Conservation (phyloP, 768 basidiomycete species). For the Infundibulicybe gibba region DNA sequence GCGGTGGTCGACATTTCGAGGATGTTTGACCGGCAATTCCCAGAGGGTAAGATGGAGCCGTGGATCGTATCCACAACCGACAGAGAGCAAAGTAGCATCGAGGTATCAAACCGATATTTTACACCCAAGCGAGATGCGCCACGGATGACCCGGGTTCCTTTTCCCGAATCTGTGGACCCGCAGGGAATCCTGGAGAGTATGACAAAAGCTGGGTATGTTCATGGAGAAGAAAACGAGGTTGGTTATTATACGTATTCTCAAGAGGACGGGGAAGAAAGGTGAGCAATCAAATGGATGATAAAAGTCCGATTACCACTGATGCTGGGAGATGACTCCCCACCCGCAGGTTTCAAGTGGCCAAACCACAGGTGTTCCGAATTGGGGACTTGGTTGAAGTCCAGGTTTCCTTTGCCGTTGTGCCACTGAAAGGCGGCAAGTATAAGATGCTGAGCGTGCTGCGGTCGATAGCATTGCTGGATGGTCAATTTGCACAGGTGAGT, state of each 20-base stretch:
- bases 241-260: neutral
- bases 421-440: conserved; percentile 5
- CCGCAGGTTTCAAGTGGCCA: conserved; percentile 2
- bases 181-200: neutral
- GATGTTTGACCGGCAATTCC: neutral
- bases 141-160: neutral
- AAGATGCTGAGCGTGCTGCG: conserved; percentile 8
- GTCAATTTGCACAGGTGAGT: conserved; percentile 11
- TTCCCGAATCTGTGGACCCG: neutral
- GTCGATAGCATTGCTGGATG: conserved; percentile 8
- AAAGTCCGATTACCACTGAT: too few relatives aligned
- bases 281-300: too few relatives aligned
- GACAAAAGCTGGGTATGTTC: neutral
- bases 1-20: neutral
- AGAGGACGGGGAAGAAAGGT: too few relatives aligned
- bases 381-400: conserved; percentile 18
- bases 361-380: conserved; percentile 7
- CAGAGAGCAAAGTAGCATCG: neutral
- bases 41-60: neutral
- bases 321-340: too few relatives aligned
- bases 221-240: neutral
- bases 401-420: conserved; percentile 9
- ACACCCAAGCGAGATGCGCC: neutral
- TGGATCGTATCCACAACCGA: neutral
- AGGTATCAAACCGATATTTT: neutral